Evolutionary conservation across 805 yeast species (phyloP).

Genomic region (Metschnikowia matae): DNA sequence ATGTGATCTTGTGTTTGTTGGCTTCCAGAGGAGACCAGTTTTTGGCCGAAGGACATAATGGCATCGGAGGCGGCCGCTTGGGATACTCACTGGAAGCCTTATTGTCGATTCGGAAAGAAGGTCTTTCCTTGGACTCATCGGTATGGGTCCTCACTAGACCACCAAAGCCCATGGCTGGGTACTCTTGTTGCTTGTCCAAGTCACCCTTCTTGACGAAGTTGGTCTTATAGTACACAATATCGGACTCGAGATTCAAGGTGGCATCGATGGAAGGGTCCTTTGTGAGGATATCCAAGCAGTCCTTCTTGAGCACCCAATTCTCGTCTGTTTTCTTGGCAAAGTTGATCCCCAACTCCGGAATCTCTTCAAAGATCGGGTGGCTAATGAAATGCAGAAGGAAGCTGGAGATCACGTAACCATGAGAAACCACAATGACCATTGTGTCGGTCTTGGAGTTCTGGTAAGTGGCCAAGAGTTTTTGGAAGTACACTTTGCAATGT

Average conservation of each 20-base stretch:
- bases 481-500: slow-evolving; percentile 36
- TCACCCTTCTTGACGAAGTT: slow-evolving; percentile 39
- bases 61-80: slow-evolving; percentile 16
- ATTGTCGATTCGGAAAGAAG: slow-evolving; percentile 31
- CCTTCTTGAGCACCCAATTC: slow-evolving; percentile 32
- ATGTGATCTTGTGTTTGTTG: slow-evolving; percentile 26
- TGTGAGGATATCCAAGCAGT: slow-evolving; percentile 29
- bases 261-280: slow-evolving; percentile 24
- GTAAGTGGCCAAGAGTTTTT: slow-evolving; percentile 40
- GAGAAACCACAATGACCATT: slow-evolving; percentile 36
- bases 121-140: slow-evolving; percentile 25
- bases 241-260: slow-evolving; percentile 36
- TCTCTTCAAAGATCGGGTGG: slow-evolving; percentile 43
- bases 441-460: slow-evolving; percentile 30
- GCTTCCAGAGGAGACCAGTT: slow-evolving; percentile 35
- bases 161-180: slow-evolving; percentile 15
- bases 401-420: slow-evolving; percentile 40
- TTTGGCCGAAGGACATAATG: slow-evolving; percentile 38
- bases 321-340: slow-evolving; percentile 25
- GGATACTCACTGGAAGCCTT: neutral
- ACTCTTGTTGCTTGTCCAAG: slow-evolving; percentile 15
- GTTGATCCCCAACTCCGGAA: slow-evolving; percentile 37
- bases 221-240: slow-evolving; percentile 42
- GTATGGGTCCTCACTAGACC: slow-evolving; percentile 9
- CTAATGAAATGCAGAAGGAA: slow-evolving; percentile 37